Evolutionary conservation across 805 yeast species (phyloP).

Genomic region (Sugiyamaella mastotermitis): DNA sequence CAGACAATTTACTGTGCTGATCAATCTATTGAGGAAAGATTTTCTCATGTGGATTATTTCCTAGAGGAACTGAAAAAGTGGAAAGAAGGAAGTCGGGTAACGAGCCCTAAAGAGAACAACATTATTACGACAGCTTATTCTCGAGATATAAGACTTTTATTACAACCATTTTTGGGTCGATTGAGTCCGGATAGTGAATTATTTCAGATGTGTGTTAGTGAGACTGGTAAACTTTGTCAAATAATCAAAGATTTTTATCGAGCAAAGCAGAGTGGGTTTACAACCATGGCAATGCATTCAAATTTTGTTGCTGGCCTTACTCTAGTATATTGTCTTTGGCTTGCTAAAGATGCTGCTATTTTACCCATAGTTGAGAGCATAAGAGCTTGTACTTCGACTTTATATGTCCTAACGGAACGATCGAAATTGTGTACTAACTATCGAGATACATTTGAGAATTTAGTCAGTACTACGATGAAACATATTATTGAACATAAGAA

Average conservation of each 20-base stretch:
- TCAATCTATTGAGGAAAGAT: constrained; percentile 31
- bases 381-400: constrained; percentile 57
- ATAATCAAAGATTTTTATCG: constrained; percentile 58
- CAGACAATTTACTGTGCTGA: constrained; percentile 40
- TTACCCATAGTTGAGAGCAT: constrained; percentile 47
- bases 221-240: constrained; percentile 66
- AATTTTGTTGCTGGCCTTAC: constrained; percentile 67
- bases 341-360: constrained; percentile 44
- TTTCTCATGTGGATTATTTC: constrained; percentile 46
- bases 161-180: constrained; percentile 60
- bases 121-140: constrained; percentile 54
- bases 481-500: constrained; percentile 45
- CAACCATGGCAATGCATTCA: constrained; percentile 61
- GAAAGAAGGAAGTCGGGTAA: constrained; percentile 36
- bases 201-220: constrained; percentile 63
- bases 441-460: constrained; percentile 62
- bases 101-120: constrained; percentile 40
- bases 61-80: constrained; percentile 52
- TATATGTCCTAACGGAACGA: constrained; percentile 62
- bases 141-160: constrained; percentile 50
- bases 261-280: constrained; percentile 55
- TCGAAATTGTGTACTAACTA: constrained; percentile 55
- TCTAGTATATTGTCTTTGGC: constrained; percentile 59
- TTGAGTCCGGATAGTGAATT: constrained; percentile 55
- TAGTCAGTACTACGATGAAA: constrained; percentile 59